Conservation (phyloP, 2,329 filamentous ascomycete genomes). For the Paecilomyces sp. region DNA sequence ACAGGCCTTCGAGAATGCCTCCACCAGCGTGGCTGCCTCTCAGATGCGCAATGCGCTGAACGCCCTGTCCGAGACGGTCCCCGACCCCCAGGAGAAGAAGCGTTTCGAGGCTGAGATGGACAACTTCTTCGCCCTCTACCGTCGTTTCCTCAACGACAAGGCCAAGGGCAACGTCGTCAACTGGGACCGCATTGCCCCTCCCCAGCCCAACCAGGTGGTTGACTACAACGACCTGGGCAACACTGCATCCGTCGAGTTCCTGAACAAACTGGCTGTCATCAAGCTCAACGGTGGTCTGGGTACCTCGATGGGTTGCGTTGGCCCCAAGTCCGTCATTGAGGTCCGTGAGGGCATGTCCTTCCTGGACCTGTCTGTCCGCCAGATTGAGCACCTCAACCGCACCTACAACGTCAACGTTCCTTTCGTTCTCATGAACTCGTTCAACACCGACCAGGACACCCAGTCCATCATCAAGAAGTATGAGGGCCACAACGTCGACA, state of each 20-base stretch:
- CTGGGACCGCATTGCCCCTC: conserved; percentile 94
- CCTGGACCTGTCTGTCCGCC: conserved; percentile 94
- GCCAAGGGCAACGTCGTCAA: conserved; percentile 94
- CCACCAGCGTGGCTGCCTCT: conserved; percentile 92
- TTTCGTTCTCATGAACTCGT: conserved; percentile 99
- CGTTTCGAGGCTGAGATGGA: conserved; percentile 99
- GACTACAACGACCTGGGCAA: conserved; percentile 88
- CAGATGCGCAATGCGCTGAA: conserved; percentile 99
- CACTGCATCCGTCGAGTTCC: conserved; percentile 83
- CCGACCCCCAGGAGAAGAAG: conserved; percentile 65
- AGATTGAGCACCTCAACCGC: conserved; percentile 98
- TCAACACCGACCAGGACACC: conserved; percentile 99
- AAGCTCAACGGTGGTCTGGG: conserved; percentile 99
- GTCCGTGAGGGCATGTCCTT: conserved; percentile 99
- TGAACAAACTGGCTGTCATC: conserved; percentile 94
- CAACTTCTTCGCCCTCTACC: conserved; percentile 99
- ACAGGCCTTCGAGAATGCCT: conserved; percentile 98
- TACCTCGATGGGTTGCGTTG: conserved; percentile 99
- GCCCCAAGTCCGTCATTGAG: conserved; percentile 98
- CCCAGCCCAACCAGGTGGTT: conserved; percentile 87
- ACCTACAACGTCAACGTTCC: conserved; percentile 96
- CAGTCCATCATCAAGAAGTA: conserved; percentile 99
- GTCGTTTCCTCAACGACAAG: conserved; percentile 96
- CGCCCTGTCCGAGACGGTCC: conserved; percentile 80
- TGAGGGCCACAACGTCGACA: conserved; percentile 99